Evolutionary conservation across 164 flowering plant species (phyloP).

Genomic region (Dillenia suffruticosa): DNA sequence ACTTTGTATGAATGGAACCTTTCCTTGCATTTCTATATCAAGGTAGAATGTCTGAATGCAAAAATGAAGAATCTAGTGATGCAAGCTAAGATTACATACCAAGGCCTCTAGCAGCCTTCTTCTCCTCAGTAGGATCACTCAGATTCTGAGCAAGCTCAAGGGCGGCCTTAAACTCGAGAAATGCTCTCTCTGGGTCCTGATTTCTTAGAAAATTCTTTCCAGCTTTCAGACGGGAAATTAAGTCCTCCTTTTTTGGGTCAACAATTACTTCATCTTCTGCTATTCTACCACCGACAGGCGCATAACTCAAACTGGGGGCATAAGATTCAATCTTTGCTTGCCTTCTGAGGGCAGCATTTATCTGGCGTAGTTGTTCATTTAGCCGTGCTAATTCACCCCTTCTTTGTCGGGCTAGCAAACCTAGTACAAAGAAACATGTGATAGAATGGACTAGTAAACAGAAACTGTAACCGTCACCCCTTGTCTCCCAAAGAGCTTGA

Average conservation of each 20-base stretch:
- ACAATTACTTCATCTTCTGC: conserved; percentile 69
- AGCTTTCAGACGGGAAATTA: conserved; percentile 58
- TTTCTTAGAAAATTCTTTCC: conserved; percentile 84
- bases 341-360: conserved; percentile 86
- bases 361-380: conserved; percentile 93
- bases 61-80: background rate
- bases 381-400: conserved; percentile 64
- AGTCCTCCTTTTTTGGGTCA: conserved; percentile 68
- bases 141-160: conserved; percentile 77
- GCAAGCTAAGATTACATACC: conserved; percentile 39
- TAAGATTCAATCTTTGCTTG: conserved; percentile 99
- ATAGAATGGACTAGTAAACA: background rate
- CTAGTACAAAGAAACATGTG: conserved; percentile 24
- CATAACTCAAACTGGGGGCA: conserved; percentile 89
- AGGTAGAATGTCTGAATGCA: too few species aligned
- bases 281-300: conserved; percentile 69
- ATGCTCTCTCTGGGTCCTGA: conserved; percentile 78
- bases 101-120: conserved; percentile 96
- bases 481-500: background rate
- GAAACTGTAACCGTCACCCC: too few species aligned
- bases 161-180: conserved; percentile 62
- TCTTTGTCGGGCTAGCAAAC: conserved; percentile 89
- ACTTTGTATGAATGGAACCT: background rate
- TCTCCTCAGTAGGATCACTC: conserved; percentile 76
- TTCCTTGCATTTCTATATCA: background rate